Evolutionary conservation across 192 early-diverging fungal species (phyloP), one percentile per base, ranked within the genome.

Genomic region (Podila horticola): DNA sequence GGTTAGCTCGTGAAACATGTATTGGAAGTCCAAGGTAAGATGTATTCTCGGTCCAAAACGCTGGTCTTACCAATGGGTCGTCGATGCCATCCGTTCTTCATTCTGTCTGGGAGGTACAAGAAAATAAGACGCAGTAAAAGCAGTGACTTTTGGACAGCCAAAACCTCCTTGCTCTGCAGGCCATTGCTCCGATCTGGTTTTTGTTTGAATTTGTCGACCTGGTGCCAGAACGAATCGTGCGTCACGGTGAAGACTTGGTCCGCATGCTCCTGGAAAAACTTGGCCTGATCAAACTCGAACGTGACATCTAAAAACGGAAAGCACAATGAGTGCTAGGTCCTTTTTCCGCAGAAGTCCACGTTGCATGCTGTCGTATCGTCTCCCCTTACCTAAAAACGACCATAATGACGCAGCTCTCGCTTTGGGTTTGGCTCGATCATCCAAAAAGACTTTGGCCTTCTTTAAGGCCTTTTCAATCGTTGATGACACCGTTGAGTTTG

Each of bases 181-280:
- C 84, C 66, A 49, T 88, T 72, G 31, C 85, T 88, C 28, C 86
- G 75, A 68, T 94, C 92, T 8, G 85, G 74, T 63, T 89, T 90
- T 57, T 68, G 85, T 85, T 90, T 92, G 19, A 95, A 92, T 66
- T 94, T 95, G 38, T 94, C 93, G 20, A 92, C 84, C 67, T 93
- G 92, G 51, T 89, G 84, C 66, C 84, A 87, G 71, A 90, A 93
- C 22, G 84, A 84, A 41, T 96, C 94, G 62, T 74, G 81, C 34
- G 92, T 85, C 48, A 96, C 93, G 8, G 71, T 69, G 69, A 92
- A 94, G 5, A 95, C 87, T 38, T 89, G 86, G 26, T 88, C 87
- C 36, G 89, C 90, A 85, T 96, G 85, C 15, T 94, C 92, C 74
- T 92, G 89, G 74, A 94, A 94, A 83, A 95, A 94, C 75, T 88